A percentile compares a stretch with the other conserved stretches of the same genome.
Conservation (phyloP, 495 filamentous ascomycete genomes). For the Daldinia caldariorum region DNA sequence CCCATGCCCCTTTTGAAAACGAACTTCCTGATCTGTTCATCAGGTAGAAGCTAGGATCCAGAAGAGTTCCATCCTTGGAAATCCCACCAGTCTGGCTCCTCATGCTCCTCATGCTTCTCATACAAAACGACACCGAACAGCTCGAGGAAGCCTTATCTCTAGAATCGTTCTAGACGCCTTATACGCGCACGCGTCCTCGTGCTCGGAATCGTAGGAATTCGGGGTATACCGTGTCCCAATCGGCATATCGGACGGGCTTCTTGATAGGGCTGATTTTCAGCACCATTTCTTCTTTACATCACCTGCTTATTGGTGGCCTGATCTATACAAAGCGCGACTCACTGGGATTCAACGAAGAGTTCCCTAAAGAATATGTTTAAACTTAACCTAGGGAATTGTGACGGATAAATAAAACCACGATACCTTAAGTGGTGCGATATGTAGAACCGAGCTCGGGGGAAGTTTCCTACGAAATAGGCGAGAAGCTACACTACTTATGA, state of each 20-base stretch:
- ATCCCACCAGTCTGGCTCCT: slow-evolving; percentile 31
- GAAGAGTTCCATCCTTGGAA: slow-evolving; percentile 22
- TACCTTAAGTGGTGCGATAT: slow-evolving; percentile 22
- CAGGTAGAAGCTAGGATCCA: slow-evolving; percentile 26
- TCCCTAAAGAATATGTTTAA: slow-evolving; percentile 10
- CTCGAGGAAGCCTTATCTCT: slow-evolving; percentile 16
- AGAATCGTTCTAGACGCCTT: slow-evolving; percentile 32
- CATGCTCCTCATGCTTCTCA: slow-evolving; percentile 8
- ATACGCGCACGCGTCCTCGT: slow-evolving; percentile 16
- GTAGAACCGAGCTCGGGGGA: slow-evolving; percentile 14
- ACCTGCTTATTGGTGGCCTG: not conserved
- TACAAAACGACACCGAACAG: slow-evolving; percentile 11
- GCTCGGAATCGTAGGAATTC: slow-evolving; percentile 2
- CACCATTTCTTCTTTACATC: slow-evolving; percentile 11
- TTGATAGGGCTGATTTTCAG: slow-evolving; percentile 15
- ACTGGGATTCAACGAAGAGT: not conserved
- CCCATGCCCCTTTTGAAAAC: slow-evolving; percentile 28
- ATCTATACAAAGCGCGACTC: slow-evolving; percentile 10
- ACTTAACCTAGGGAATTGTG: not conserved
- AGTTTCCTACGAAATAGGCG: not conserved
- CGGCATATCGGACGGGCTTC: slow-evolving; percentile 12
- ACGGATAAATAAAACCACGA: not conserved
- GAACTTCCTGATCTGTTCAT: slow-evolving; percentile 34
- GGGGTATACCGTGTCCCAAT: slow-evolving; percentile 9
- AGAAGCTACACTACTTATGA: not conserved